Evolutionary conservation across 805 yeast species (phyloP), one percentile per base, ranked within the genome.

Genomic region (Kuraishia hungarica): DNA sequence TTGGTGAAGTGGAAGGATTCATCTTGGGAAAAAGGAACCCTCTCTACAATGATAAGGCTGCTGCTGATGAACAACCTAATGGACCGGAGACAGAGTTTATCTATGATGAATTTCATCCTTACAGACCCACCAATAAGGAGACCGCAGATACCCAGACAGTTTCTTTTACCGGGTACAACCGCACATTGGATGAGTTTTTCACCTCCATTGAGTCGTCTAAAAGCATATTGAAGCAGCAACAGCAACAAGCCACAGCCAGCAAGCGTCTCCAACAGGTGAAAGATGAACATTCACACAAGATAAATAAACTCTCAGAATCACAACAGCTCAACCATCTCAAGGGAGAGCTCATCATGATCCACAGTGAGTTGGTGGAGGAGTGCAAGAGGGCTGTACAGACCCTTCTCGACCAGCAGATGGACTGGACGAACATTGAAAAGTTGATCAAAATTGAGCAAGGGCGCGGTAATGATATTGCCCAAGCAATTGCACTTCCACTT

Each of bases 361-460:
- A 87, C 65, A 86, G 93, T 3, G 83, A 82, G 26, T 61, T 81
- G 24, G 90, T 92, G 4, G 94, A 87, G 52, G 80, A 81, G 19
- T 90, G 94, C 51, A 85, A 81, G 57, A 68, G 65, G 7, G 84
- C 87, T 2, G 87, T 93, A 3, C 86, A 84, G 56, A 72, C 74
- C 1, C 70, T 90, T 54, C 58, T 91, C 3, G 84, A 86, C 55
- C 94, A 89, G 64, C 92, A 89, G 59, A 89, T 90, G 89, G 97
- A 93, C 66, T 93, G 99, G 99, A 80, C 81, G 49, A 86, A 89
- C 57, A 92, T 92, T 58, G 97, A 87, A 65, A 82, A 84, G 58
- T 70, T 87, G 56, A 84, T 93, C 53, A 72, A 78, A 51, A 75
- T 83, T 53, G 96, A 93, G 64, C 84, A 89, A 61, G 68, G 73